Percentiles rank a stretch among this genome's conserved stretches.
Conservation (phyloP, 805 yeast genomes). For the Wickerhamomyces strasburgensis region DNA sequence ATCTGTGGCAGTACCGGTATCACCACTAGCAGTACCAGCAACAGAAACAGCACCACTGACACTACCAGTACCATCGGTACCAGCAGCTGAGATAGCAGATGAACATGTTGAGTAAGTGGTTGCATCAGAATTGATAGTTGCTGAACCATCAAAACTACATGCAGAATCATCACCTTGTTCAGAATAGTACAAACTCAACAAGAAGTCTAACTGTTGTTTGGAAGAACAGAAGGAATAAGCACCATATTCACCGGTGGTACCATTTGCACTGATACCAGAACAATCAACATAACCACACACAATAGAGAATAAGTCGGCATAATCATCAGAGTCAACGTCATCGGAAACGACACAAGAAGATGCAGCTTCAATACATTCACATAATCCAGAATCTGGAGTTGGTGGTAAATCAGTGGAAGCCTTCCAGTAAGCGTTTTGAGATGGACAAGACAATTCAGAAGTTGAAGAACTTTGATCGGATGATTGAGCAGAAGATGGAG, state of each 20-base stretch:
- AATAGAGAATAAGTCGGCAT: slow-evolving; percentile 50
- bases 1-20: slow-evolving; percentile 10
- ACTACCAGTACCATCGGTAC: slow-evolving; percentile 62
- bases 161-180: slow-evolving; percentile 40
- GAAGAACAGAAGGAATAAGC: slow-evolving; percentile 66
- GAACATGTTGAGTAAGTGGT: slow-evolving; percentile 51
- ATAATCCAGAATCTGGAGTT: slow-evolving; percentile 60
- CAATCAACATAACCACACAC: slow-evolving; percentile 58
- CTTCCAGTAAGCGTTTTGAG: slow-evolving; percentile 50
- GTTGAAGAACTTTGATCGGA: slow-evolving; percentile 36
- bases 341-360: slow-evolving; percentile 56
- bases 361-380: slow-evolving; percentile 58
- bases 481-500: slow-evolving; percentile 46
- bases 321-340: slow-evolving; percentile 50
- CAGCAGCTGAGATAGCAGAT: slow-evolving; percentile 58
- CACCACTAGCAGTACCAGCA: slow-evolving; percentile 1
- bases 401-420: slow-evolving; percentile 73
- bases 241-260: slow-evolving; percentile 65
- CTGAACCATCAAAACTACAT: slow-evolving; percentile 69
- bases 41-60: slow-evolving; percentile 32
- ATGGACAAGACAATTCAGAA: slow-evolving; percentile 57
- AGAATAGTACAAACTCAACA: slow-evolving; percentile 60
- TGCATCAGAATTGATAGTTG: slow-evolving; percentile 42
- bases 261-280: slow-evolving; percentile 56
- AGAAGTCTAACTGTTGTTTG: slow-evolving; percentile 60